Percentiles rank a stretch among this genome's conserved stretches.
These are phyloP conservation scores for Jacaranda copaia DNA, from an alignment of 257 asterid species.

Conservation along the genomic window DNA sequence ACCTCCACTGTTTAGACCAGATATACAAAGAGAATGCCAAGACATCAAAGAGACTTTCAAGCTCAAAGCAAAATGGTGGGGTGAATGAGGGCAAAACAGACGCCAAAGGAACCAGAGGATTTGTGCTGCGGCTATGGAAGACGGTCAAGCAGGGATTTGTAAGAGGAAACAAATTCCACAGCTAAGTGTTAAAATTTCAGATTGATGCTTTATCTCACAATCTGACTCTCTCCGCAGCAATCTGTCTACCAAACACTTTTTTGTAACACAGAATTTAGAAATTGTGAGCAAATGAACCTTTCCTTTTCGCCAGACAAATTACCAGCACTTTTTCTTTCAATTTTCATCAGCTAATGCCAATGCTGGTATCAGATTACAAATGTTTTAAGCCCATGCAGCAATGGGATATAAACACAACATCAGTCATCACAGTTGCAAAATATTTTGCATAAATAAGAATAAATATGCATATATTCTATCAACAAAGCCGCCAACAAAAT, in stretches of 20 bases:
- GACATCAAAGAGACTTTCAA: slow-evolving; percentile 49
- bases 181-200: slow-evolving; percentile 32
- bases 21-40: slow-evolving; percentile 48
- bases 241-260: neutral
- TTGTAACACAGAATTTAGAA: slow-evolving; percentile 7
- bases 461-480: neutral
- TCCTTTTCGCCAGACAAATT: slow-evolving; percentile 5
- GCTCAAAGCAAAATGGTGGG: slow-evolving; percentile 26
- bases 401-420: neutral
- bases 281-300: slow-evolving; percentile 27
- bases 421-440: neutral
- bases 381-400: neutral
- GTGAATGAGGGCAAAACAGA: slow-evolving; percentile 10
- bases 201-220: slow-evolving; percentile 1
- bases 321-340: neutral
- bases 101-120: slow-evolving; percentile 36
- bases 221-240: slow-evolving; percentile 4
- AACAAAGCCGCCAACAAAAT: slow-evolving; percentile 30
- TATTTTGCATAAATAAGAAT: neutral
- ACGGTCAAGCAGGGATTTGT: slow-evolving; percentile 43
- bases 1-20: slow-evolving; percentile 43
- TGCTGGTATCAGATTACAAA: neutral
- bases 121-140: slow-evolving; percentile 45
- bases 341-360: neutral
- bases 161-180: slow-evolving; percentile 30